Evolutionary conservation across 345 rosid genomes (phyloP), one percentile per base, ranked within the genome.

Genomic region (Limnanthes douglasii): DNA sequence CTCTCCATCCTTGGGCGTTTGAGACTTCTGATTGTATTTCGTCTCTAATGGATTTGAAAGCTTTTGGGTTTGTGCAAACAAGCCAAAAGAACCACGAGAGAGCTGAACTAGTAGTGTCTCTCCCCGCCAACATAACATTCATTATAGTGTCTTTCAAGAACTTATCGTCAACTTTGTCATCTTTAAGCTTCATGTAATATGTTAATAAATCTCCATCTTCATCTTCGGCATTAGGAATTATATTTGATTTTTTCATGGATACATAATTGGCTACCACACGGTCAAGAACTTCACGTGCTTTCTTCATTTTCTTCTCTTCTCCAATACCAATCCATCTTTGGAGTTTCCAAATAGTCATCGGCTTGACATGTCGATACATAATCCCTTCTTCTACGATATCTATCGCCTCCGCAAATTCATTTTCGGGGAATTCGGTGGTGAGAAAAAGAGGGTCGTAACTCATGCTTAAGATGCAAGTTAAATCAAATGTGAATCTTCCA

Each of bases 401-500:
- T 31, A 64, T 38, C 1, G 69, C 72, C 23, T 25, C 35, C 4
- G 54, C 28, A 19, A 66, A 54, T 10, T 28, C 11, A 8, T 51
- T 36, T 8, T 56, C 28, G 1, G 70, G 73, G n/a, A 66, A 34
- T 5, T 57, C 48, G 0, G 41, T 38, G 1, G 57, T 46, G 23
- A 71, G 33, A 40, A 33, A 60, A 0, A 34, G 48, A 1, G 69
- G 71, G 46, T 67, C 74, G 1, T 41, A 30, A 15, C 70, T 61
- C 5, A 61, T 56, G 0, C 54, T 51, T 11, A 71, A 40, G 10
- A 46, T 31, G 41, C 63, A 67, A 0, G 65, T 58, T 4, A 46
- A 46, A 32, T 70, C 73, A 4, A 62, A 62, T 3, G 62, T 46
- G 22, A 62, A 59, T 44, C 73, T 45, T 15, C 65, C 60, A 18